Conservation (phyloP, 495 filamentous ascomycete species). For the Penicillium coffeae region DNA sequence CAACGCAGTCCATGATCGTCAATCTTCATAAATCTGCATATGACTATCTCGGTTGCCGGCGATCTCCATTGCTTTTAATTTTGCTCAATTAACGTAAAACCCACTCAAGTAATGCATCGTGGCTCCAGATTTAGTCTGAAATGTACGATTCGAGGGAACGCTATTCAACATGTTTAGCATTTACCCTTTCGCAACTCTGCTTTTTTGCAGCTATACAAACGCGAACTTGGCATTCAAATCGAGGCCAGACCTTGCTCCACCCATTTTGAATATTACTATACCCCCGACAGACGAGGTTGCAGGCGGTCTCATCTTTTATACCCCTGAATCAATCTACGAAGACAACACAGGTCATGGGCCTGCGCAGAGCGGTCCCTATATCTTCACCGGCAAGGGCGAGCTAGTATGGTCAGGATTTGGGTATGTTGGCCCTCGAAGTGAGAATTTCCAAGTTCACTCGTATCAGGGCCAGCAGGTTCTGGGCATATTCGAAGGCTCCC, state of each 20-base stretch:
- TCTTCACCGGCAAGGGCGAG: constrained; percentile 44
- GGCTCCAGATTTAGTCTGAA: no score
- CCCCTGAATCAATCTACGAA: constrained; percentile 43
- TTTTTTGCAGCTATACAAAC: constrained; percentile 4
- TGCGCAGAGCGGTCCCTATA: constrained; percentile 45
- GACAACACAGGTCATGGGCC: constrained; percentile 42
- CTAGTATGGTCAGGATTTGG: constrained; percentile 47
- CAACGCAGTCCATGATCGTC: no score
- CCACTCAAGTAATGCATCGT: no score
- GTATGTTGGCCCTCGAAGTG: constrained; percentile 41
- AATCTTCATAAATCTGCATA: no score
- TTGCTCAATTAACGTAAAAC: no score
- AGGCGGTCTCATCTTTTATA: constrained; percentile 44
- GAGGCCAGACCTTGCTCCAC: constrained; percentile 43
- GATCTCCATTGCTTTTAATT: no score
- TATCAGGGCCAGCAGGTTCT: constrained; percentile 43
- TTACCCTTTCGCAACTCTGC: not conserved
- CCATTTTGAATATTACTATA: constrained; percentile 49
- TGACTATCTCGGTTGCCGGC: no score
- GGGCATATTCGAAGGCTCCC: constrained; percentile 46
- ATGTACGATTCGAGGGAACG: no score
- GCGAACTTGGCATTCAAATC: constrained; percentile 29
- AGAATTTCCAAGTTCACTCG: constrained; percentile 29
- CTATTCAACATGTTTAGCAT: no score
- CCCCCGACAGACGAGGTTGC: constrained; percentile 36